Base-by-base conservation (phyloP, 1,139 yeast species). In the Candida neerlandica region DNA sequence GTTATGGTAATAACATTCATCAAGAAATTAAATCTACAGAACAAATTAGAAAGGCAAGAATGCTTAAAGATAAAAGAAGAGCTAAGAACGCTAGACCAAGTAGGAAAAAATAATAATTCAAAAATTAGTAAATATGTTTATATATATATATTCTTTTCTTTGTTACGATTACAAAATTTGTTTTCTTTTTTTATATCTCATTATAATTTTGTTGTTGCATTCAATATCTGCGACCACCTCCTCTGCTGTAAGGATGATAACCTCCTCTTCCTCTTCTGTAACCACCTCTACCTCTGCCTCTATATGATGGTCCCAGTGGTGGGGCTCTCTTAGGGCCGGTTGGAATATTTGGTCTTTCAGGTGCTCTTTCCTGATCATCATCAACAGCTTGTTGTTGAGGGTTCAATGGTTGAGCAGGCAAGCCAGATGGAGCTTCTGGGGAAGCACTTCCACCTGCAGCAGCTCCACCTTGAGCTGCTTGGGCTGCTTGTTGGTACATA, bases 21-120 rank as follows among this genome's bases (percentile, higher is more conserved):
- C 82, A 73, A 60, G 96, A 92, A 61, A 65, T 94, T 55, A 83
- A 77, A 59, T 70, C 85, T 7, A 79, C 86, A 12, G 91, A 85
- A 53, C 85, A 88, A 54, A 91, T 94, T 52, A 81, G 96, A 66
- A 91, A 89, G 74, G 77, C 80, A 34, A 83, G 99, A 72, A 77
- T 77, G 43, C 61, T 69, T 33, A 80, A 86, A 70, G 95, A 89
- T 54, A 79, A 89, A 71, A 80, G 86, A 57, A 81, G 78, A 62
- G 94, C 84, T 10, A 94, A 94, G 82, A 94, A 91, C 59, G 96
- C 89, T 9, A 83, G 97, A 62, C 96, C 96, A 9, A 55, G 66
- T 43, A 72, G 60, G 57, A 71, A 59, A 55, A 63, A 66, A 40
- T 59, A 66, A 40, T 59, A 59, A 14, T 18, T 35, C 18, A 14